Conservation (phyloP, 2,329 filamentous ascomycete genomes). For the Cyclaneusma minus region DNA sequence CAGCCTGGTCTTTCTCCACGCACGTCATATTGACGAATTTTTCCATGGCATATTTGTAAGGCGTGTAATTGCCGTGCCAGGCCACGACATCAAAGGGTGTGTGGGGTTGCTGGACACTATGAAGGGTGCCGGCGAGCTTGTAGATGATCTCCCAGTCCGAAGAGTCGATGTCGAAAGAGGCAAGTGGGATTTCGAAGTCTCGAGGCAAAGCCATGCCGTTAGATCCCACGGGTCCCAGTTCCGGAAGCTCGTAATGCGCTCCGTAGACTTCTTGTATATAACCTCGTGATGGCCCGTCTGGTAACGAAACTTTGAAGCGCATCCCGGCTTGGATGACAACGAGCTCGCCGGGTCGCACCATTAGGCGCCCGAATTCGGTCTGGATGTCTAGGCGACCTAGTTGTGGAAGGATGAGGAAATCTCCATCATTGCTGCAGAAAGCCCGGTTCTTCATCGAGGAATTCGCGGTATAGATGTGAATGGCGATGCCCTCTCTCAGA, state of each 20-base stretch:
- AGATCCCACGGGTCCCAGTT: constrained; percentile 47
- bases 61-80: constrained; percentile 55
- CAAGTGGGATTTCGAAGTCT: constrained; percentile 47
- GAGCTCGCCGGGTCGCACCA: constrained; percentile 49
- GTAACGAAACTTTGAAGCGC: constrained; percentile 41
- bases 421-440: constrained; percentile 42
- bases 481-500: constrained; percentile 30
- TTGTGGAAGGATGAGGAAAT: constrained; percentile 48
- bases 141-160: constrained; percentile 33
- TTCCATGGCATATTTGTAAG: constrained; percentile 37
- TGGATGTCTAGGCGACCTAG: constrained; percentile 47
- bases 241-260: constrained; percentile 44
- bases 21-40: constrained; percentile 40
- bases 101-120: constrained; percentile 48
- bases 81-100: constrained; percentile 63
- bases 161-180: constrained; percentile 30
- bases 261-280: constrained; percentile 53
- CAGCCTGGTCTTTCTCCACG: constrained; percentile 38
- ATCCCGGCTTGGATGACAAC: constrained; percentile 48
- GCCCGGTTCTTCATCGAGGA: constrained; percentile 27
- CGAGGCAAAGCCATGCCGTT: constrained; percentile 47
- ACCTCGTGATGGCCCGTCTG: constrained; percentile 39
- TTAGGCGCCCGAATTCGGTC: constrained; percentile 34
- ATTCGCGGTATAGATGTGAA: constrained; percentile 32
- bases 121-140: constrained; percentile 52